Conservation (phyloP, 768 basidiomycete species). For the Daedaleopsis nitida region DNA sequence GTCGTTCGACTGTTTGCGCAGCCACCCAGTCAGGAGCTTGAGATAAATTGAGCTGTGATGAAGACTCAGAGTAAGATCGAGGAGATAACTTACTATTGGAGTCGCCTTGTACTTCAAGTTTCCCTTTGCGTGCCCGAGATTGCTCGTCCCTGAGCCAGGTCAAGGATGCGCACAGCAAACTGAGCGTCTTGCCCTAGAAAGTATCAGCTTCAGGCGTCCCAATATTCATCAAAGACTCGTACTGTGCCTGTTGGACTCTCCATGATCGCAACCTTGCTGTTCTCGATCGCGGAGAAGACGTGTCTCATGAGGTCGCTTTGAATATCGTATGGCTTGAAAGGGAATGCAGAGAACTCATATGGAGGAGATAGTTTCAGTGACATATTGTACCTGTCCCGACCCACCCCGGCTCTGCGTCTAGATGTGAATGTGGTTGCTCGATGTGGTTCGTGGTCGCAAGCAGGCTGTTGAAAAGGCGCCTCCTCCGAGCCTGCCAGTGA, state of each 20-base stretch:
- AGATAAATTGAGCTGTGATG: too few species aligned
- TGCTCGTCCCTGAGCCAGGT: constrained; percentile 77
- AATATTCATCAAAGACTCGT: constrained; percentile 23
- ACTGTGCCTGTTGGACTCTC: constrained; percentile 93
- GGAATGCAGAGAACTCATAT: constrained; percentile 67
- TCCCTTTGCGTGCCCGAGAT: constrained; percentile 67
- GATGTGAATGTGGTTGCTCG: too few species aligned
- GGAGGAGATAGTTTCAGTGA: constrained; percentile 59
- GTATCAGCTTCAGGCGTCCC: not conserved
- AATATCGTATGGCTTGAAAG: constrained; percentile 67
- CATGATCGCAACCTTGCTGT: constrained; percentile 74
- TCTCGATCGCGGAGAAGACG: constrained; percentile 78
- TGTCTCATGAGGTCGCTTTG: constrained; percentile 89
- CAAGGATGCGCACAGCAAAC: constrained; percentile 72
- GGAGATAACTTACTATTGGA: not conserved
- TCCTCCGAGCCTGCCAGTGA: too few species aligned
- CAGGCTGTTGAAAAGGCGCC: too few species aligned
- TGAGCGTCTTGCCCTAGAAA: constrained; percentile 81
- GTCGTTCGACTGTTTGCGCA: constrained; percentile 66
- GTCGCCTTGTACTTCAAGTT: constrained; percentile 34
- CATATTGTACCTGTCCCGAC: too few species aligned
- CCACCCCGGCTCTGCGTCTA: too few species aligned
- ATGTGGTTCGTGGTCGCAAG: too few species aligned
- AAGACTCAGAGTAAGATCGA: not conserved
- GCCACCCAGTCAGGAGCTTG: constrained; percentile 76